Conservation (phyloP, 1,284 basidiomycete species). For the Leccinum pachyderme region DNA sequence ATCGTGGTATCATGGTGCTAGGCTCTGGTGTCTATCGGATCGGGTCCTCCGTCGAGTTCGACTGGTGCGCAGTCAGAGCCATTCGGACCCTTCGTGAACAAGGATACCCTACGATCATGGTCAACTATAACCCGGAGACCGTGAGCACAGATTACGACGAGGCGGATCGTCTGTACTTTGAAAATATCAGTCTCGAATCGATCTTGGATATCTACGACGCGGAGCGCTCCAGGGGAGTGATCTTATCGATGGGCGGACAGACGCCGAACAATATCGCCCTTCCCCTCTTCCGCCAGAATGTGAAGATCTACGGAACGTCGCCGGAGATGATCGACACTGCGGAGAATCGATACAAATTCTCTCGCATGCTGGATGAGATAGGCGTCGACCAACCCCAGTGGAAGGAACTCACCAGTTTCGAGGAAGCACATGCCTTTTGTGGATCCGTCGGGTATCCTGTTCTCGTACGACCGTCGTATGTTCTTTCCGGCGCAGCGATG, state of each 20-base stretch:
- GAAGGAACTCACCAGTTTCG: slow-evolving; percentile 94
- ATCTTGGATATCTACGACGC: slow-evolving; percentile 97
- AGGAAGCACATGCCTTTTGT: slow-evolving; percentile 88
- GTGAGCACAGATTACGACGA: slow-evolving; percentile 99
- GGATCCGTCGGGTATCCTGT: slow-evolving; percentile 93
- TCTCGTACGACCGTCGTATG: slow-evolving; percentile 96
- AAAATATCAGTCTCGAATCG: slow-evolving; percentile 96
- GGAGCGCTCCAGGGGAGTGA: slow-evolving; percentile 88
- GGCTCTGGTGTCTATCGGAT: slow-evolving; percentile 99
- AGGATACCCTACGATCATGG: slow-evolving; percentile 97
- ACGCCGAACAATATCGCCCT: slow-evolving; percentile 98
- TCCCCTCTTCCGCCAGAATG: slow-evolving; percentile 91
- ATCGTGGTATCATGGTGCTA: slow-evolving; percentile 94
- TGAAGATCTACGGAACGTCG: slow-evolving; percentile 97
- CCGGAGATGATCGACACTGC: slow-evolving; percentile 99
- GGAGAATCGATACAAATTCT: slow-evolving; percentile 99
- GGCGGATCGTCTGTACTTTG: slow-evolving; percentile 97
- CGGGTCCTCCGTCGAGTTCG: slow-evolving; percentile 98
- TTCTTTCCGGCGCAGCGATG: slow-evolving; percentile 98
- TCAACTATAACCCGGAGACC: slow-evolving; percentile 99
- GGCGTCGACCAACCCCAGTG: slow-evolving; percentile 96
- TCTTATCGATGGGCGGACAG: slow-evolving; percentile 98
- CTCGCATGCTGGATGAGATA: slow-evolving; percentile 94
- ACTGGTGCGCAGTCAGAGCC: slow-evolving; percentile 98
- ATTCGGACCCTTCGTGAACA: slow-evolving; percentile 93